Conservation (phyloP, 306 rosid species). For the Cicer cuneatum region DNA sequence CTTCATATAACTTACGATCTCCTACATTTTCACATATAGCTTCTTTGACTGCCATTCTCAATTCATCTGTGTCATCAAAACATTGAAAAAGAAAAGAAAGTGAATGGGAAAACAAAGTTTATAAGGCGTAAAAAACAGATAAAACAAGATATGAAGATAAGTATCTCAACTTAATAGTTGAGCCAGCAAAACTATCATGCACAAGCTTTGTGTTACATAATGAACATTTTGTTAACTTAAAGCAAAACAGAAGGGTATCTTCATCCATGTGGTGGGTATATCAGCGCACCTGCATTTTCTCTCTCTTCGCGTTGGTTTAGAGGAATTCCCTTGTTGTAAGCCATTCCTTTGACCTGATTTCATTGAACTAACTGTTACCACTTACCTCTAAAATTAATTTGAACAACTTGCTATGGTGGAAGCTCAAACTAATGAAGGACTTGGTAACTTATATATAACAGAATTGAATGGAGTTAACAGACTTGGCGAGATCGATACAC, state of each 20-base stretch:
- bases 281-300: conserved; percentile 78
- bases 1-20: conserved; percentile 73
- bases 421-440: conserved; percentile 28
- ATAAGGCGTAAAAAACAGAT: conserved; percentile 19
- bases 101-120: neutral
- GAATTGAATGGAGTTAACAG: conserved; percentile 20
- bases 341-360: conserved; percentile 91
- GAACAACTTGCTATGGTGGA: conserved; percentile 33
- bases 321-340: conserved; percentile 73
- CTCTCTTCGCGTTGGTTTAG: conserved; percentile 78
- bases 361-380: conserved; percentile 38
- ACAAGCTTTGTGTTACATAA: conserved; percentile 11
- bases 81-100: conserved; percentile 1
- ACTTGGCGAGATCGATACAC: neutral
- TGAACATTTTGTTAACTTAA: conserved; percentile 31
- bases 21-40: conserved; percentile 68
- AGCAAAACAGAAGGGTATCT: conserved; percentile 16
- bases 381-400: conserved; percentile 30
- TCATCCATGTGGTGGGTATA: conserved; percentile 7
- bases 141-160: conserved; percentile 15
- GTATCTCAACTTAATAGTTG: conserved; percentile 24
- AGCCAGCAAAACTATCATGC: conserved; percentile 33
- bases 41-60: conserved; percentile 93
- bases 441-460: conserved; percentile 14
- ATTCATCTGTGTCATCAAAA: conserved; percentile 65